Percentiles rank a stretch among this genome's conserved stretches.
These are phyloP conservation scores for Candida glucosophila DNA, from an alignment of 1,139 yeast species.

Conservation along the genomic window DNA sequence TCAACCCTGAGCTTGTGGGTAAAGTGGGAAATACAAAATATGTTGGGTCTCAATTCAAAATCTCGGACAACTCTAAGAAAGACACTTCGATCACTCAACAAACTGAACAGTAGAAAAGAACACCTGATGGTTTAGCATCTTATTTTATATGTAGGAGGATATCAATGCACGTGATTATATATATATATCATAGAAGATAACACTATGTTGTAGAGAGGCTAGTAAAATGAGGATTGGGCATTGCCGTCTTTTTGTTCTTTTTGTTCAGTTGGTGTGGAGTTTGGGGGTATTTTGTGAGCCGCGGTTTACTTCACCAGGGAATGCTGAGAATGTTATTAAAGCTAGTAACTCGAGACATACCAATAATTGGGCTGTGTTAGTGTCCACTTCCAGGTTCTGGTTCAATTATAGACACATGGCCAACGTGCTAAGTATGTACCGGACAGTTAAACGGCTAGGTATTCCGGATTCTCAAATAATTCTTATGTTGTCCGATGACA, in stretches of 20 bases:
- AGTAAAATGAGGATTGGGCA: background rate
- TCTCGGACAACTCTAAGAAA: constrained; percentile 3
- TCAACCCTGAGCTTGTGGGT: constrained; percentile 18
- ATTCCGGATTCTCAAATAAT: constrained; percentile 97
- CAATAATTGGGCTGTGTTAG: constrained; percentile 91
- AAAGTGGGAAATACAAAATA: constrained; percentile 21
- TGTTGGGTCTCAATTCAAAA: constrained; percentile 18
- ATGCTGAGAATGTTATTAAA: constrained; percentile 16
- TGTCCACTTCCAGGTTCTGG: constrained; percentile 96
- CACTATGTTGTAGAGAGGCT: background rate
- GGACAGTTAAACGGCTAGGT: constrained; percentile 92
- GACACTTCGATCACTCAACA: too few relatives aligned
- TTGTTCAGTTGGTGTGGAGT: too few relatives aligned
- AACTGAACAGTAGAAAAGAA: too few relatives aligned
- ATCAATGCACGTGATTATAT: too few relatives aligned
- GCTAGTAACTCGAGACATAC: constrained; percentile 46
- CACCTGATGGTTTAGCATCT: background rate
- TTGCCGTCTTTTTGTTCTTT: background rate
- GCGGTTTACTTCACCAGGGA: too few relatives aligned
- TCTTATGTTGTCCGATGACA: constrained; percentile 91
- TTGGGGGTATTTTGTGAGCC: too few relatives aligned
- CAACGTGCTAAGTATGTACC: constrained; percentile 83
- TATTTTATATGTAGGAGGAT: too few relatives aligned
- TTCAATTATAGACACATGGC: constrained; percentile 98
- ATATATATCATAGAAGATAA: background rate